phyloP scores from a whole-genome alignment of 768 basidiomycete genomes.

The Hericium erinaceus region DNA sequence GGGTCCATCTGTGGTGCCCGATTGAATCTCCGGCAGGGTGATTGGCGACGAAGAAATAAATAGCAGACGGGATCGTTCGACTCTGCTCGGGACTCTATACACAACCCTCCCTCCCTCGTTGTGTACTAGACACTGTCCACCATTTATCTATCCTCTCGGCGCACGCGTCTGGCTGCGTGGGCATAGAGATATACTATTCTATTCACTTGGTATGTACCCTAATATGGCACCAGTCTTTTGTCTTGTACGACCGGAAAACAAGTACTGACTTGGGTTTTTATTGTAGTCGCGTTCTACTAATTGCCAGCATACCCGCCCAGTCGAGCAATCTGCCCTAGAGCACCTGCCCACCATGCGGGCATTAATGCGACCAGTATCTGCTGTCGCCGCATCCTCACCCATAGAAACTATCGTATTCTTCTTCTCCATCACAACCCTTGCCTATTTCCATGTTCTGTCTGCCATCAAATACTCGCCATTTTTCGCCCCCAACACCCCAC shows the following conservation, averaged over 20 bases:
- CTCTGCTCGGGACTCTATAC: no score
- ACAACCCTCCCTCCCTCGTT: no score
- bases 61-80: background rate
- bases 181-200: background rate
- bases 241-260: background rate
- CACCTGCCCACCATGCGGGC: constrained; percentile 39
- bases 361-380: constrained; percentile 57
- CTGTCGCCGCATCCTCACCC: constrained; percentile 64
- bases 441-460: constrained; percentile 89
- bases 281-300: constrained; percentile 2
- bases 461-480: constrained; percentile 86
- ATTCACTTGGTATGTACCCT: background rate
- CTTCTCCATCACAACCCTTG: constrained; percentile 82
- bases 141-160: no score
- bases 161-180: background rate
- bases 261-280: background rate
- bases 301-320: background rate
- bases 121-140: no score
- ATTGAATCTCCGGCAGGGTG: background rate
- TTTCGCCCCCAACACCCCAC: constrained; percentile 46
- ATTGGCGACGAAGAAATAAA: background rate
- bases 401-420: constrained; percentile 89
- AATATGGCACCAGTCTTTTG: background rate
- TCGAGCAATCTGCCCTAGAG: background rate
- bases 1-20: background rate